These are phyloP conservation scores for Aegilops speltoides DNA, from an alignment of 176 grass and related monocot species.

Conservation along the genomic window DNA sequence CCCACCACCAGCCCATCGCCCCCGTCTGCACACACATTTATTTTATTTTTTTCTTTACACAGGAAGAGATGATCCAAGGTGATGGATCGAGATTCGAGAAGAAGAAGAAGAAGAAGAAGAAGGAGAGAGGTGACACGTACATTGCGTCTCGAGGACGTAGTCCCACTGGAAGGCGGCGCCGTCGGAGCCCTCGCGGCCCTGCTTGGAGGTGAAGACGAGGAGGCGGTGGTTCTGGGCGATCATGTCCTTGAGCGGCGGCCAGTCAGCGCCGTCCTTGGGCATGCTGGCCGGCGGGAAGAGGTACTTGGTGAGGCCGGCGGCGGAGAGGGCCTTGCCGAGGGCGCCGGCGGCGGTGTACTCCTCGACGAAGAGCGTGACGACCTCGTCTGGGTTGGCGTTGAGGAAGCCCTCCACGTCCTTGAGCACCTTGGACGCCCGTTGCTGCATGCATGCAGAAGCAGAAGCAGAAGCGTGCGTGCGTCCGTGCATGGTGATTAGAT, in stretches of 20 bases:
- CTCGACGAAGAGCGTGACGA: conserved; percentile 79
- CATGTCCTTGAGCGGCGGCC: conserved; percentile 79
- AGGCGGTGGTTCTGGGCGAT: conserved; percentile 53
- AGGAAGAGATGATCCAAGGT: background rate
- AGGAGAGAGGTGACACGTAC: background rate
- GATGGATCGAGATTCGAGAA: background rate
- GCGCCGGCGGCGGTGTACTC: conserved; percentile 55
- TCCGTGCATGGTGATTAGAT: no score
- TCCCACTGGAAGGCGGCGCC: conserved; percentile 57
- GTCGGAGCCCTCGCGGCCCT: conserved; percentile 52
- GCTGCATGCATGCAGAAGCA: conserved; percentile 13
- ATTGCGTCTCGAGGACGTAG: conserved; percentile 76
- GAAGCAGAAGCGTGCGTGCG: no score
- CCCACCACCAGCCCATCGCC: conserved; percentile 42
- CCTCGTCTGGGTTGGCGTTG: conserved; percentile 53
- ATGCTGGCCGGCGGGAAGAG: conserved; percentile 53
- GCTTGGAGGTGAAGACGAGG: conserved; percentile 76
- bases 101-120: no score
- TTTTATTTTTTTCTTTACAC: background rate
- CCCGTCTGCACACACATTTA: conserved; percentile 41
- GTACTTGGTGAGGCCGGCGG: conserved; percentile 53
- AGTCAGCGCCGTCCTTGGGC: conserved; percentile 50
- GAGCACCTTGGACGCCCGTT: conserved; percentile 47
- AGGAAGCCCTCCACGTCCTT: conserved; percentile 69
- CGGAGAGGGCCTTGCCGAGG: conserved; percentile 41